These are phyloP conservation scores for Senna tora DNA, from an alignment of 306 rosid genomes.

Conservation along the genomic window DNA sequence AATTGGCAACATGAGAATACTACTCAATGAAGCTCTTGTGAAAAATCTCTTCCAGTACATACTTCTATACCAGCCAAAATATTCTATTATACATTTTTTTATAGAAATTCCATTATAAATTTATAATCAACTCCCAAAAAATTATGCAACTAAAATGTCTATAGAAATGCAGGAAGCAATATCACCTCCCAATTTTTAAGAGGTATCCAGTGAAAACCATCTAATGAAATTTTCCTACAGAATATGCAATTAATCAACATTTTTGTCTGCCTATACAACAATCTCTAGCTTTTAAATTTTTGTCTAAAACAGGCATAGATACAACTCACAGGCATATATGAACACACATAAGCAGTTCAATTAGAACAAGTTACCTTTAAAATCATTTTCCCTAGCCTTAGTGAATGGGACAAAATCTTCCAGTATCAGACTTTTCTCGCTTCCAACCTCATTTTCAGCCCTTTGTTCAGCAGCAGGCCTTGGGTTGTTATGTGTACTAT, in stretches of 20 bases:
- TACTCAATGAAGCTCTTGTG: background rate
- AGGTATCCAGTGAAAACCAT: background rate
- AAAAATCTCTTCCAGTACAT: background rate
- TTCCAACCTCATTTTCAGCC: slow-evolving; percentile 59
- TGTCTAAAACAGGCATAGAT: too few species aligned
- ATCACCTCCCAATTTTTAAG: too few species aligned
- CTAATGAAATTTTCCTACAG: background rate
- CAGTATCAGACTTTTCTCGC: slow-evolving; percentile 42
- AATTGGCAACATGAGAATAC: background rate
- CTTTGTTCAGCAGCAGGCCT: slow-evolving; percentile 53
- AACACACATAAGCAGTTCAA: slow-evolving; percentile 28
- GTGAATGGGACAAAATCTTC: slow-evolving; percentile 36
- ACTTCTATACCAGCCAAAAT: background rate
- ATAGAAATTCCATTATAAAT: too few species aligned
- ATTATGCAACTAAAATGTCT: too few species aligned
- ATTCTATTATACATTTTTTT: too few species aligned
- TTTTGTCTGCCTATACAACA: background rate
- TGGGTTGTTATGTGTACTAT: slow-evolving; percentile 43
- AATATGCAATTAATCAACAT: background rate
- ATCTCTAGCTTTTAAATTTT: background rate
- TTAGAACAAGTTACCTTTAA: slow-evolving; percentile 49
- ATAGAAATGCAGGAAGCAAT: too few species aligned
- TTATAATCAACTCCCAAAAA: background rate
- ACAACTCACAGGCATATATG: background rate
- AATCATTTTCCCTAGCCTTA: slow-evolving; percentile 42